Evolutionary conservation across 108 stramenopile genomes (phyloP), one percentile per base, ranked within the genome.

Genomic region (Stephanodiscus minutulus): DNA sequence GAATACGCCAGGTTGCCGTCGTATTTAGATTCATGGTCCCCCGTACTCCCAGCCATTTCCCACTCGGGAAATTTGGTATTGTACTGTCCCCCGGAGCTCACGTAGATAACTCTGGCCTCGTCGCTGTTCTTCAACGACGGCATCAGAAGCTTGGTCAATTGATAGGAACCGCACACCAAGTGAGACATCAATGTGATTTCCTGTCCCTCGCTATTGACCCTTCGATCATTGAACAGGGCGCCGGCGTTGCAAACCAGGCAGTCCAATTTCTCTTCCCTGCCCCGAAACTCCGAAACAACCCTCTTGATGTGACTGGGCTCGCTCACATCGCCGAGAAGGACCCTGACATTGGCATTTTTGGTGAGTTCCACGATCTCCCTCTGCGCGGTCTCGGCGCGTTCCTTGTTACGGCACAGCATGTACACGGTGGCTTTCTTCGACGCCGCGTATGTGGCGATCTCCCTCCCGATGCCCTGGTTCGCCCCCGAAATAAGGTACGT

Each of bases 161-260:
- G 72, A 63, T 92, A 94, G 28, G 88, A 88, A 66, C 91, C 90
- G 29, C 91, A 93, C 35, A 88, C 83, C 24, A 92, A 73, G 67
- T 97, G 97, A 12, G 88, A 82, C 60, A 95, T 95, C 66, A 95
- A 92, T 22, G 97, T 98, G 3, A 85, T 64, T 73, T 98, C 97
- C 60, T 87, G 83, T 15, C 95, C 95, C 64, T 96, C 94, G 27
- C 74, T 80, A 10, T 94, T 92, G 66, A 83, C 81, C 47, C 65
- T 74, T 46, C 91, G 77, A 15, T 95, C 87, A 63, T 96, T 94
- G 57, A 95, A 83, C 22, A 98, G 72, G 15, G 85, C 96, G 0
- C 97, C 97, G 1, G 94, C 97, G 71, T 96, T 96, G 71, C 97
- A 98, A 13, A 98, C 88, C 57, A 98, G 56, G 27, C 78, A 87